Evolutionary conservation across 768 basidiomycete species (phyloP), one percentile per base, ranked within the genome.

Genomic region (Tephrocybe sp.): DNA sequence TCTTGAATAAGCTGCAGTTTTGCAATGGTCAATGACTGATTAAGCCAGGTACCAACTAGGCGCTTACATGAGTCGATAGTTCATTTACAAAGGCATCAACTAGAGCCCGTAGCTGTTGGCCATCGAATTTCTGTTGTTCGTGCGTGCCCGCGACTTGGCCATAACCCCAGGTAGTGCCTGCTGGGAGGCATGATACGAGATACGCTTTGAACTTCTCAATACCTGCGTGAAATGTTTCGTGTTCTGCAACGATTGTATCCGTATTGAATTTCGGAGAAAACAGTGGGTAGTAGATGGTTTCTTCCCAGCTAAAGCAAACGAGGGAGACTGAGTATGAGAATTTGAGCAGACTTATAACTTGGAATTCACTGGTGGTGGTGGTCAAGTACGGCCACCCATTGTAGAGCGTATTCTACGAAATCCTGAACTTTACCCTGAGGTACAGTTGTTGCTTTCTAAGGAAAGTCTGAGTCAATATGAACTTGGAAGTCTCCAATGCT

Each of bases 151-250:
- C 54, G 17, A 48, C 53, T 44, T 60, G 48, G 35, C 49, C 22
- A 40, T 58, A 60, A 8, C 59, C 59, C 57, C 57, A 60, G n/a
- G 52, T 45, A 1, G 54, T 49, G 6, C 57, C 59, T 11, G 51
- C 39, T 16, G 59, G 59, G n/a, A 60, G 49, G 32, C 59, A 58
- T n/a, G 59, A 60, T 11, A 52, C 41, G 26, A 58, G 54, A 39
- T 58, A 60, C 12, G 58, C 57, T 40, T 53, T 58, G 8, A 60
- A 16, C 11, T 42, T 56, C 30, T 56, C 49, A 17, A 44, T 17
- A 35, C 59, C 59, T 12, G 45, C 47, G 31, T 60, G 52, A 19
- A 60, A 60, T 14, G 47, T 58, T 35, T 60, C 43, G 35, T 60
- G 59, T 33, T 58, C 59, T 1, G 51, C 52, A 31, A 58, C 49